phyloP scores from a whole-genome alignment of 352 stramenopile genomes.

The Phytophthora tubulina region DNA sequence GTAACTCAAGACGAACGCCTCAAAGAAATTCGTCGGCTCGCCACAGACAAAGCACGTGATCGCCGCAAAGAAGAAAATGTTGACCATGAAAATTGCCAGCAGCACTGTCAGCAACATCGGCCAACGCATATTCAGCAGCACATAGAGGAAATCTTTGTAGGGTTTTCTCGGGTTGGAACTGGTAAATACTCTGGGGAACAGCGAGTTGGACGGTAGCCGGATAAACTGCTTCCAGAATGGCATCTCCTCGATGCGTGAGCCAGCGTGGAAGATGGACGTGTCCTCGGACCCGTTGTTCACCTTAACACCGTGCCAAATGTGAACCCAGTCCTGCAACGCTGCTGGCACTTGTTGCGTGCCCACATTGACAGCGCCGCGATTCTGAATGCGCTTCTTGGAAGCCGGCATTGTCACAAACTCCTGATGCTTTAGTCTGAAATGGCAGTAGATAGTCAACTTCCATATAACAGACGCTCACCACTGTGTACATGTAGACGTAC shows the following conservation, averaged over 20 bases:
- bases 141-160: constrained; percentile 89
- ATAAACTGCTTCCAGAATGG: constrained; percentile 80
- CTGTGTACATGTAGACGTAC: constrained; percentile 3
- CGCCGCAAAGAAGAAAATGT: constrained; percentile 72
- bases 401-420: constrained; percentile 54
- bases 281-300: constrained; percentile 52
- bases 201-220: constrained; percentile 71
- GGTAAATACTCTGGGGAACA: constrained; percentile 75
- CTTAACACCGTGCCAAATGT: constrained; percentile 85
- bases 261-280: constrained; percentile 74
- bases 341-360: constrained; percentile 66
- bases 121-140: constrained; percentile 87
- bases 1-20: constrained; percentile 80
- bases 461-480: constrained; percentile 20
- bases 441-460: constrained; percentile 16
- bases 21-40: constrained; percentile 65
- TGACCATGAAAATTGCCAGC: constrained; percentile 61
- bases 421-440: constrained; percentile 22
- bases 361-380: constrained; percentile 52
- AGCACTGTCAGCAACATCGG: constrained; percentile 75
- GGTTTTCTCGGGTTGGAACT: constrained; percentile 65
- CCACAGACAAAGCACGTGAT: constrained; percentile 60
- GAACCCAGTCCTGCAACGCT: constrained; percentile 76
- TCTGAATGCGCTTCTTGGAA: constrained; percentile 85
- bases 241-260: constrained; percentile 68